Evolutionary conservation across 2,329 filamentous ascomycete species (phyloP).

Genomic region (Chaetomium globosum): DNA sequence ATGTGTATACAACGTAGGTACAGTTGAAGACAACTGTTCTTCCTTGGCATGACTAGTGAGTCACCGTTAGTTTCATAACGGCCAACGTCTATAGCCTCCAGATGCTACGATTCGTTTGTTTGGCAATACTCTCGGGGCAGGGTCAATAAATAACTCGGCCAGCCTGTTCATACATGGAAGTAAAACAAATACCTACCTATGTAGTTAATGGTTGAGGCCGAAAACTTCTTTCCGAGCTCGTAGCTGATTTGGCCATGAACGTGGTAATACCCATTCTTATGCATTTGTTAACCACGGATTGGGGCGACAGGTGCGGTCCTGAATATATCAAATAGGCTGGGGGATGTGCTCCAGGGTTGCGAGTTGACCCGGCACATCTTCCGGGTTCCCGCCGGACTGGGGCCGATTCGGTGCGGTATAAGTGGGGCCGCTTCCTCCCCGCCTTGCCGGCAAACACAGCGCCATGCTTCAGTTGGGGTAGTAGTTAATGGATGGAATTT

Average conservation of each 20-base stretch:
- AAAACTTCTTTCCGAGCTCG: background rate
- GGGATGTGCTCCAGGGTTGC: too few relatives aligned
- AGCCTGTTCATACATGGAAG: background rate
- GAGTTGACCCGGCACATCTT: background rate
- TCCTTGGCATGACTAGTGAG: too few relatives aligned
- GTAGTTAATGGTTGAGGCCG: background rate
- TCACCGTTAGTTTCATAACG: background rate
- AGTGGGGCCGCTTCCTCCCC: background rate
- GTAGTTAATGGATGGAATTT: too few relatives aligned
- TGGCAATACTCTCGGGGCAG: background rate
- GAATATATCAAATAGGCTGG: too few relatives aligned
- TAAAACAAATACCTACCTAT: background rate
- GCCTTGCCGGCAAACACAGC: background rate
- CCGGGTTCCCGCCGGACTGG: too few relatives aligned
- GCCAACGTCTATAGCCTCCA: background rate
- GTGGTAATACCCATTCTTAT: background rate
- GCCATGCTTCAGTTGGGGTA: too few relatives aligned
- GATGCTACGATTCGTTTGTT: background rate
- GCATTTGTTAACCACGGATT: background rate
- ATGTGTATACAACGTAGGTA: too few relatives aligned
- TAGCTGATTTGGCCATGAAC: background rate
- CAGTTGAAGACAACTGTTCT: too few relatives aligned
- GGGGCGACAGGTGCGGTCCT: background rate
- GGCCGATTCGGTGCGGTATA: background rate
- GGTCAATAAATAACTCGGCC: background rate